Evolutionary conservation across 495 filamentous ascomycete species (phyloP).

Genomic region (Symbiotaphrina buchneri): DNA sequence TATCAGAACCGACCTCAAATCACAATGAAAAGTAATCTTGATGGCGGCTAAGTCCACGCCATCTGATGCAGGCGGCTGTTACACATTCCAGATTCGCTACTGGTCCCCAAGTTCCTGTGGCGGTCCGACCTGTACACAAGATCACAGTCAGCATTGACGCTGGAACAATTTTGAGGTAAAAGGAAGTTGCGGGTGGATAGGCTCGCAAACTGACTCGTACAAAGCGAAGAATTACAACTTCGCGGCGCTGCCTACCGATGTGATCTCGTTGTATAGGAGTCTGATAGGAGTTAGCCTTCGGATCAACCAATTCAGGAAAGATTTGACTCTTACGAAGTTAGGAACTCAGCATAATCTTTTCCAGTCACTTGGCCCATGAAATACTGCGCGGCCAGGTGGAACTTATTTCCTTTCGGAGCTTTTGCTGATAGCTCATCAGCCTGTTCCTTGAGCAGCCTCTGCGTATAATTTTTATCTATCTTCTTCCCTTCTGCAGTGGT

Average conservation of each 20-base stretch:
- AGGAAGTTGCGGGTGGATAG: no score
- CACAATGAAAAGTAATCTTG: no score
- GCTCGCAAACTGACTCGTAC: no score
- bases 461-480: conserved; percentile 76
- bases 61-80: no score
- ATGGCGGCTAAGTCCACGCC: no score
- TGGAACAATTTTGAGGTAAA: no score
- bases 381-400: conserved; percentile 72
- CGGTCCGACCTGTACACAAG: no score
- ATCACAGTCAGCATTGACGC: no score
- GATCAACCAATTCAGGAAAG: background rate
- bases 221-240: conserved; percentile 56
- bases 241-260: conserved; percentile 51
- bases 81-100: no score
- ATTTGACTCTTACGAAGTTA: conserved; percentile 43
- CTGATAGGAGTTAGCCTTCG: conserved; percentile 16
- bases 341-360: conserved; percentile 92
- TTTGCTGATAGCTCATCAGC: conserved; percentile 50
- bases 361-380: conserved; percentile 86
- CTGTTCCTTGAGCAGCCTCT: conserved; percentile 73
- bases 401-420: conserved; percentile 81
- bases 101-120: no score
- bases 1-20: no score
- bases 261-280: conserved; percentile 91
- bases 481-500: conserved; percentile 75